Percentiles rank a stretch among this genome's conserved stretches.
phyloP scores from a whole-genome alignment of 2,329 filamentous ascomycete species.

The Teratosphaeria zuluensis region DNA sequence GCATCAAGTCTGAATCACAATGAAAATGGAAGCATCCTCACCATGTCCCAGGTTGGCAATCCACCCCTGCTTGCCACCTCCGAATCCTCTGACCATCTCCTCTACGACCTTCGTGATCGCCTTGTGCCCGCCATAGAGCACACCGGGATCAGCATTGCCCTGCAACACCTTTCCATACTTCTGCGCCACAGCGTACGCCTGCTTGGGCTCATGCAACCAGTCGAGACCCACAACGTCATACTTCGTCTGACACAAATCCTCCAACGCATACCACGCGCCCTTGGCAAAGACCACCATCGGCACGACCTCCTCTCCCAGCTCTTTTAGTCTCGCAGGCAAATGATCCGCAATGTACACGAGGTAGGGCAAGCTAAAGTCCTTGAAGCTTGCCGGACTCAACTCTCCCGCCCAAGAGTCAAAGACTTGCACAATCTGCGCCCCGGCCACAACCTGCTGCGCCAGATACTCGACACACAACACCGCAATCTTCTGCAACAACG shows the following conservation, averaged over 20 bases:
- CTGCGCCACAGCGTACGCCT: constrained; percentile 67
- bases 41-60: constrained; percentile 95
- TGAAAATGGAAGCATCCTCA: constrained; percentile 33
- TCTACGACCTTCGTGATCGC: constrained; percentile 75
- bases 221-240: constrained; percentile 93
- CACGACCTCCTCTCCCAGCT: constrained; percentile 67
- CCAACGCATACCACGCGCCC: constrained; percentile 90
- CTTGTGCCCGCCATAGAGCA: constrained; percentile 75
- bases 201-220: constrained; percentile 83
- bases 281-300: constrained; percentile 99
- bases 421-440: constrained; percentile 89
- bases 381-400: constrained; percentile 74
- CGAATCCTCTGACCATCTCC: constrained; percentile 79
- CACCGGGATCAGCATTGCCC: constrained; percentile 90
- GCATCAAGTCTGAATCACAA: not conserved
- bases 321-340: constrained; percentile 63
- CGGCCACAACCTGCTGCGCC: constrained; percentile 82
- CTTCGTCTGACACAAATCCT: constrained; percentile 74
- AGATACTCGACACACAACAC: constrained; percentile 93
- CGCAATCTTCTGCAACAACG: constrained; percentile 78
- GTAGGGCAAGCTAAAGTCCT: constrained; percentile 76
- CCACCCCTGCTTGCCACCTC: constrained; percentile 79
- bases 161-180: constrained; percentile 70
- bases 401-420: constrained; percentile 99
- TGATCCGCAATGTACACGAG: constrained; percentile 73